These are phyloP conservation scores for Amesomyces nigricolor DNA, from an alignment of 2,329 filamentous ascomycete species.

Conservation along the genomic window DNA sequence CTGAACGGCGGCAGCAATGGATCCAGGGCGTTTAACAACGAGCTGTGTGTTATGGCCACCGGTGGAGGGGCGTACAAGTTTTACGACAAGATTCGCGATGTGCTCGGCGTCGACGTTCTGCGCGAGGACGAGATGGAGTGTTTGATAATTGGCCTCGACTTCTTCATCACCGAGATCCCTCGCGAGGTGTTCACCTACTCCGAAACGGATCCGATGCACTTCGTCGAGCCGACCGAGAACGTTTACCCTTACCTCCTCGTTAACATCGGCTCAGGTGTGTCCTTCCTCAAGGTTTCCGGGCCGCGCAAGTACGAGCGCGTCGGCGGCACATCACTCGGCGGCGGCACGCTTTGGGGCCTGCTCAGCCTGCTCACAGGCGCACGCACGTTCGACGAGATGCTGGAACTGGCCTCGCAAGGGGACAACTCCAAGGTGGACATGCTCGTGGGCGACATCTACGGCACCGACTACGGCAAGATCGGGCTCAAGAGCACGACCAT, in stretches of 20 bases:
- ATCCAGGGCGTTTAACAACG: conserved; percentile 35
- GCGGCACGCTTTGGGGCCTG: conserved; percentile 95
- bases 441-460: conserved; percentile 97
- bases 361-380: conserved; percentile 89
- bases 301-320: conserved; percentile 83
- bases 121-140: conserved; percentile 99
- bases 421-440: conserved; percentile 94
- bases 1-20: conserved; percentile 61
- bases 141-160: conserved; percentile 91
- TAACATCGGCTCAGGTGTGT: conserved; percentile 96
- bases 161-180: conserved; percentile 97
- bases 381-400: conserved; percentile 94
- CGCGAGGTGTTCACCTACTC: conserved; percentile 96
- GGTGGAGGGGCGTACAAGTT: conserved; percentile 96
- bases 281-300: conserved; percentile 93
- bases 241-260: conserved; percentile 97
- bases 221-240: conserved; percentile 67
- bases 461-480: conserved; percentile 91
- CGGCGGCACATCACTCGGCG: conserved; percentile 88
- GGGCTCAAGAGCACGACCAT: conserved; percentile 94
- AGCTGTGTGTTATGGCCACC: conserved; percentile 89
- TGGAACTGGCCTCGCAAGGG: conserved; percentile 80
- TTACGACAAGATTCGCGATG: conserved; percentile 82
- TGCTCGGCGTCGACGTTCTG: conserved; percentile 79
- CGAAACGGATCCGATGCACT: conserved; percentile 85